Percentiles rank a stretch among this genome's conserved stretches.
These are phyloP conservation scores for Microglena sp. DNA, from an alignment of 139 green algal genomes.

Conservation along the genomic window DNA sequence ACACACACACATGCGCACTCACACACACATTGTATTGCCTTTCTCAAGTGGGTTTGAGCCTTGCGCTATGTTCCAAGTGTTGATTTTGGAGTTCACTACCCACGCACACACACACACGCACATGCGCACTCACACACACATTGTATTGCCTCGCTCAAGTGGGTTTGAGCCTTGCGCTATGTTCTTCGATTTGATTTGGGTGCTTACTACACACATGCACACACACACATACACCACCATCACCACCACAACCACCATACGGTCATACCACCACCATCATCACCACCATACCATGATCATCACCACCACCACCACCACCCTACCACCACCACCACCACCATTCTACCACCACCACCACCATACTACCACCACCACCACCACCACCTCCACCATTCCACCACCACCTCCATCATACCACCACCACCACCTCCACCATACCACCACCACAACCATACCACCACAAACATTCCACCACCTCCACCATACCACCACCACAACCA, in stretches of 20 bases:
- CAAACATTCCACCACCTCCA: neutral
- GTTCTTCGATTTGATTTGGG: no score
- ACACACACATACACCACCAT: neutral
- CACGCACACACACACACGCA: neutral
- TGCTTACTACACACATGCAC: conserved; percentile 1
- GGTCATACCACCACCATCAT: no score
- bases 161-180: no score
- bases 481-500: neutral
- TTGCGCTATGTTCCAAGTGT: no score
- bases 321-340: no score
- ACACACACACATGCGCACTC: neutral
- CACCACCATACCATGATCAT: neutral
- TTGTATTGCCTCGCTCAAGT: no score
- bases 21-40: no score
- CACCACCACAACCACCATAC: neutral
- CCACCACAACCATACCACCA: neutral
- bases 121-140: neutral
- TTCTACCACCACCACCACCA: neutral
- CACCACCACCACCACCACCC: conserved; percentile 4
- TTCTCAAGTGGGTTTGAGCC: no score
- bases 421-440: neutral
- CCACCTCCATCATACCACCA: neutral
- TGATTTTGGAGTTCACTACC: no score
- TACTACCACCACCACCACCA: neutral
- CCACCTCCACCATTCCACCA: neutral